A percentile compares a stretch with the other conserved stretches of the same genome.
These are phyloP conservation scores for Clitopilus passeckerianus DNA, from an alignment of 768 basidiomycete species.

Conservation along the genomic window DNA sequence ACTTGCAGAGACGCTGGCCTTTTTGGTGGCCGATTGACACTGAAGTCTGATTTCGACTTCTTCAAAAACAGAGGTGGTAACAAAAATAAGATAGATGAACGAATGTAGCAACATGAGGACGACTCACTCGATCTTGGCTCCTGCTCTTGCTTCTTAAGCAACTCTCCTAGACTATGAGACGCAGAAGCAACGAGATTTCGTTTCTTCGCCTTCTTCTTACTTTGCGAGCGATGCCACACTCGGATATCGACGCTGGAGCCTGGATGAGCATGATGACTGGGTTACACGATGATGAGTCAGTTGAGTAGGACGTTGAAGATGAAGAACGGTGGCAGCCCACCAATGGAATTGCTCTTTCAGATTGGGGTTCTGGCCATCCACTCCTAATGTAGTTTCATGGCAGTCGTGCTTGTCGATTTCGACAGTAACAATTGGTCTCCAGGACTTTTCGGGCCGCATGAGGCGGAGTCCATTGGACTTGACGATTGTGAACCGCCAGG, in stretches of 20 bases:
- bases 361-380: slow-evolving; percentile 70
- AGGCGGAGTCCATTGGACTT: slow-evolving; percentile 34
- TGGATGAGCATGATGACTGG: slow-evolving; percentile 33
- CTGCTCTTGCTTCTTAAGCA: slow-evolving; percentile 41
- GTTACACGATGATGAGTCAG: not conserved
- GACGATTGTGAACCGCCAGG: not conserved
- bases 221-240: slow-evolving; percentile 52
- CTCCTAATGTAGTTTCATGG: slow-evolving; percentile 56
- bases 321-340: slow-evolving; percentile 30
- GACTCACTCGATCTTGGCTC: slow-evolving; percentile 34
- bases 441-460: slow-evolving; percentile 56
- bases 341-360: slow-evolving; percentile 46
- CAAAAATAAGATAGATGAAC: not conserved
- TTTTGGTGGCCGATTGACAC: slow-evolving; percentile 29
- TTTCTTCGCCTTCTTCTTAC: slow-evolving; percentile 61
- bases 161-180: slow-evolving; percentile 45
- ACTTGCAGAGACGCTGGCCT: slow-evolving; percentile 16
- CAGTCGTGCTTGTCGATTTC: slow-evolving; percentile 45
- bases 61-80: slow-evolving; percentile 15
- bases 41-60: slow-evolving; percentile 42
- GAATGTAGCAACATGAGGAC: not conserved
- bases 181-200: slow-evolving; percentile 50
- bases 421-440: slow-evolving; percentile 63
- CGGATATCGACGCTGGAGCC: slow-evolving; percentile 45
- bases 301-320: not conserved